phyloP scores from a whole-genome alignment of 768 basidiomycete species.

The Coprinopsis sp. region DNA sequence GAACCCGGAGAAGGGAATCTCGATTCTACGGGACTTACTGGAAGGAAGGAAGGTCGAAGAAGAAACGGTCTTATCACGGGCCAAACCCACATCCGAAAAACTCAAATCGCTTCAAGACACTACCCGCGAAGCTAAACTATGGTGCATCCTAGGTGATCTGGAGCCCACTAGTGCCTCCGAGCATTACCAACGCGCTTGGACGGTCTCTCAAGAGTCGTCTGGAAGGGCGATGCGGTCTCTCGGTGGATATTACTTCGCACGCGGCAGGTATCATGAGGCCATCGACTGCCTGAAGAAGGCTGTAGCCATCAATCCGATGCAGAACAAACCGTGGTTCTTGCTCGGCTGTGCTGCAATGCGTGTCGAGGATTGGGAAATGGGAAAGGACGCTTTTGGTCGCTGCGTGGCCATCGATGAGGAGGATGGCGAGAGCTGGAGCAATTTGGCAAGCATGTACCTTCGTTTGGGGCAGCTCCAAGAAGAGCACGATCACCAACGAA shows the following conservation, averaged over 20 bases:
- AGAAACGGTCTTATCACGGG: constrained; percentile 61
- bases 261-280: constrained; percentile 57
- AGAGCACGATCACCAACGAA: constrained; percentile 18
- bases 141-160: constrained; percentile 94
- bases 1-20: constrained; percentile 68
- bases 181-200: constrained; percentile 86
- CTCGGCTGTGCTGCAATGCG: constrained; percentile 89
- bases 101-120: constrained; percentile 49
- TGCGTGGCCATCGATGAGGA: constrained; percentile 93
- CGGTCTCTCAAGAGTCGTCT: constrained; percentile 71
- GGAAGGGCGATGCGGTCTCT: constrained; percentile 89
- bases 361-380: constrained; percentile 80
- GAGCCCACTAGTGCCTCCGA: constrained; percentile 63
- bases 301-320: constrained; percentile 83
- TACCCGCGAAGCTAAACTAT: constrained; percentile 82
- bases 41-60: constrained; percentile 82
- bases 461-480: constrained; percentile 54
- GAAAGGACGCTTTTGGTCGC: constrained; percentile 75
- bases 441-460: constrained; percentile 91
- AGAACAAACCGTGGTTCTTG: constrained; percentile 90
- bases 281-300: constrained; percentile 66
- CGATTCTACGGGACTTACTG: constrained; percentile 80
- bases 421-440: constrained; percentile 98
- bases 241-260: constrained; percentile 77
- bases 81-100: constrained; percentile 43